Percentiles rank a stretch among this genome's conserved stretches.
Evolutionary conservation across 2,329 filamentous ascomycete genomes (phyloP).

Genomic region (Fusarium hostae): DNA sequence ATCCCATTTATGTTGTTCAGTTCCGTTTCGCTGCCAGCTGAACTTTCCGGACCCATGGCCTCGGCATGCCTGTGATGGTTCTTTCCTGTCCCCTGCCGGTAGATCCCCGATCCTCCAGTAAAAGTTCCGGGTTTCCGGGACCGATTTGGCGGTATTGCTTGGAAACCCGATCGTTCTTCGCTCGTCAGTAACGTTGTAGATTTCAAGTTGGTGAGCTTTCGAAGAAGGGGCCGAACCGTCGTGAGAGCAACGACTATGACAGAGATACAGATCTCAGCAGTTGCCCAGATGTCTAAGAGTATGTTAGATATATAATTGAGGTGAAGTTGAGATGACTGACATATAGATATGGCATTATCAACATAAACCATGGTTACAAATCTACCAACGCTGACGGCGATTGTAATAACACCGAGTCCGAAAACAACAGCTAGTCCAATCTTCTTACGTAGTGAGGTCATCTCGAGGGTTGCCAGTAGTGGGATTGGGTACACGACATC

Average conservation of each 20-base stretch:
- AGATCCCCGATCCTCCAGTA: background rate
- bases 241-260: conserved; percentile 8
- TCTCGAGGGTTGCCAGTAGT: background rate
- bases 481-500: background rate
- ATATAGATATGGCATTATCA: conserved; percentile 7
- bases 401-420: background rate
- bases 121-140: fast-evolving
- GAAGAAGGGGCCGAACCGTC: background rate
- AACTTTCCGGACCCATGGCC: fast-evolving
- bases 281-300: background rate
- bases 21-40: background rate
- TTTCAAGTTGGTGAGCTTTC: background rate
- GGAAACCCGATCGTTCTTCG: fast-evolving
- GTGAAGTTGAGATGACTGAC: fast-evolving
- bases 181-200: background rate
- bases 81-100: background rate
- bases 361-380: conserved; percentile 8
- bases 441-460: background rate
- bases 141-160: fast-evolving
- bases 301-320: fast-evolving
- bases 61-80: background rate
- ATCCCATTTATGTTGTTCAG: background rate
- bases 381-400: conserved; percentile 6
- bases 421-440: conserved; percentile 1
- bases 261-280: conserved; percentile 10